Conservation (phyloP, 1,139 yeast genomes). For the Sugiyamaella novakii region DNA sequence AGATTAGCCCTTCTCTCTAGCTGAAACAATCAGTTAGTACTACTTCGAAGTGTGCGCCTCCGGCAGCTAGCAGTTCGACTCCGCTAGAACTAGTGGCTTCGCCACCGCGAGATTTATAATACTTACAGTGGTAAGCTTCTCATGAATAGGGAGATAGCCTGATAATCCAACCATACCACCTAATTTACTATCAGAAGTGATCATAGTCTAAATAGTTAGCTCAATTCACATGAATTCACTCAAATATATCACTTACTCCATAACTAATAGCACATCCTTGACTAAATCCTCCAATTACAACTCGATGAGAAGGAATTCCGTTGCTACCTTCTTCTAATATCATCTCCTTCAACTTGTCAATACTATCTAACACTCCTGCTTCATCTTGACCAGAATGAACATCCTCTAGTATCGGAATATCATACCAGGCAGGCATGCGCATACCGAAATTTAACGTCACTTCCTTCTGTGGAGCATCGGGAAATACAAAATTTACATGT, state of each 20-base stretch:
- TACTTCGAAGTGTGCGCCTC: not conserved
- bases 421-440: conserved; percentile 87
- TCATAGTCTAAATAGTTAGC: conserved; percentile 27
- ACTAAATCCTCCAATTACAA: conserved; percentile 89
- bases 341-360: conserved; percentile 54
- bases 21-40: conserved; percentile 5
- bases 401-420: conserved; percentile 60
- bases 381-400: conserved; percentile 55
- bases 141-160: conserved; percentile 68
- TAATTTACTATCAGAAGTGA: conserved; percentile 54
- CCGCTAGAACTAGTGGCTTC: too few species aligned
- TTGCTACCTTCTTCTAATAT: conserved; percentile 55
- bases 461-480: conserved; percentile 79
- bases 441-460: conserved; percentile 69
- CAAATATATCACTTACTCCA: conserved; percentile 43
- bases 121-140: conserved; percentile 43
- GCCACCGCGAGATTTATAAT: too few species aligned
- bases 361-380: conserved; percentile 62
- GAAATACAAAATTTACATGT: conserved; percentile 77
- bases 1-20: conserved; percentile 48
- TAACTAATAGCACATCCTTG: conserved; percentile 88
- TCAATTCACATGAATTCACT: not conserved
- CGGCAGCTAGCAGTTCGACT: too few species aligned
- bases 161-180: conserved; percentile 82
- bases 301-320: conserved; percentile 69